Evolutionary conservation across 257 asterid species (phyloP).

Genomic region (Catharanthus roseus): DNA sequence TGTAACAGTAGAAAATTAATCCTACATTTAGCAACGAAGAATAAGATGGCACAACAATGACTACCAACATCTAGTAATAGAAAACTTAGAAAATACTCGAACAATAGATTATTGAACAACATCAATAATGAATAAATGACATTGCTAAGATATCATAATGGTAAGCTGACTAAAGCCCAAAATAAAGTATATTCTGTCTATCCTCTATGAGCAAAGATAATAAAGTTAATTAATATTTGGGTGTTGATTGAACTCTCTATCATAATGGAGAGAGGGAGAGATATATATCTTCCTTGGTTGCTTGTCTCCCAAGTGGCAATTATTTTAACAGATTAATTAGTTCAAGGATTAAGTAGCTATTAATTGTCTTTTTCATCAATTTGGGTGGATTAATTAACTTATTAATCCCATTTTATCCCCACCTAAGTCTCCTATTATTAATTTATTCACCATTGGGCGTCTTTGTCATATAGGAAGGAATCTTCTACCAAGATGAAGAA

Average conservation of each 20-base stretch:
- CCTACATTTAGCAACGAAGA: too few relatives aligned
- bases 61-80: too few relatives aligned
- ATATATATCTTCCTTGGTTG: neutral
- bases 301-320: neutral
- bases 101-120: too few relatives aligned
- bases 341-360: neutral
- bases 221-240: neutral
- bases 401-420: neutral
- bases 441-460: neutral
- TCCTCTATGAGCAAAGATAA: neutral
- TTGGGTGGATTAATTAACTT: too few relatives aligned
- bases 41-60: too few relatives aligned
- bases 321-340: neutral
- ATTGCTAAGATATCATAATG: neutral
- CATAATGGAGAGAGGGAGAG: neutral
- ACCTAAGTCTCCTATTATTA: too few relatives aligned
- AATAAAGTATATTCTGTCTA: neutral
- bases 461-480: neutral
- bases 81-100: too few relatives aligned
- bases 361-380: too few relatives aligned
- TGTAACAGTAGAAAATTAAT: too few relatives aligned
- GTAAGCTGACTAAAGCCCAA: neutral
- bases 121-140: neutral
- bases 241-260: conserved; percentile 8
- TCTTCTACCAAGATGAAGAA: conserved; percentile 6